These are phyloP conservation scores for Pythium monospermum DNA, from an alignment of 352 stramenopile genomes.

Conservation along the genomic window DNA sequence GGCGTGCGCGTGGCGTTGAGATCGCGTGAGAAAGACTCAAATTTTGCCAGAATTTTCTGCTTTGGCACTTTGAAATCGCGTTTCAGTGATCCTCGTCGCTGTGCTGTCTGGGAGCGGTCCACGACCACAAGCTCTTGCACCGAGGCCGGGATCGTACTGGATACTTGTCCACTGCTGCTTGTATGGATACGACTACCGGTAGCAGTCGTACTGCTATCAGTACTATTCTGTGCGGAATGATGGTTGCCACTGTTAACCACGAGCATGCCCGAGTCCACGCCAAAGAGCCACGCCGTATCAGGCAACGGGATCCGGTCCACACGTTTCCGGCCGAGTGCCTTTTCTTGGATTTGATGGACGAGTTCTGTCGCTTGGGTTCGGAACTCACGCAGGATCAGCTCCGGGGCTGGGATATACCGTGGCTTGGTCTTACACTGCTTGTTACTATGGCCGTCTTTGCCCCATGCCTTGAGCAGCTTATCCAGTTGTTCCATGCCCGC, in stretches of 20 bases:
- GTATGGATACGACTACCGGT: no score
- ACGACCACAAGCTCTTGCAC: constrained; percentile 38
- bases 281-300: constrained; percentile 54
- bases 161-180: no score
- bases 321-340: constrained; percentile 56
- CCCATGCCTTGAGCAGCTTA: constrained; percentile 60
- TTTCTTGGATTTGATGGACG: constrained; percentile 69
- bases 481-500: constrained; percentile 69
- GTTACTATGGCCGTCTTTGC: constrained; percentile 63
- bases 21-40: constrained; percentile 58
- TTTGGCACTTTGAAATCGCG: constrained; percentile 62
- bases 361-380: constrained; percentile 53
- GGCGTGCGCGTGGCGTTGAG: constrained; percentile 29
- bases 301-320: constrained; percentile 64
- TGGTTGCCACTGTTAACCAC: constrained; percentile 42
- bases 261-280: constrained; percentile 39
- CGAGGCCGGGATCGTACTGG: background rate
- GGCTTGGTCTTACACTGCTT: constrained; percentile 58
- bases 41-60: constrained; percentile 63
- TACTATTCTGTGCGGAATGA: no score
- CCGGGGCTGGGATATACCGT: constrained; percentile 67
- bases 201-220: no score
- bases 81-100: constrained; percentile 33
- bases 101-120: constrained; percentile 36
- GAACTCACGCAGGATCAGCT: constrained; percentile 68